These are phyloP conservation scores for Fusarium phyllophilum DNA, from an alignment of 2,329 filamentous ascomycete species.

Conservation along the genomic window DNA sequence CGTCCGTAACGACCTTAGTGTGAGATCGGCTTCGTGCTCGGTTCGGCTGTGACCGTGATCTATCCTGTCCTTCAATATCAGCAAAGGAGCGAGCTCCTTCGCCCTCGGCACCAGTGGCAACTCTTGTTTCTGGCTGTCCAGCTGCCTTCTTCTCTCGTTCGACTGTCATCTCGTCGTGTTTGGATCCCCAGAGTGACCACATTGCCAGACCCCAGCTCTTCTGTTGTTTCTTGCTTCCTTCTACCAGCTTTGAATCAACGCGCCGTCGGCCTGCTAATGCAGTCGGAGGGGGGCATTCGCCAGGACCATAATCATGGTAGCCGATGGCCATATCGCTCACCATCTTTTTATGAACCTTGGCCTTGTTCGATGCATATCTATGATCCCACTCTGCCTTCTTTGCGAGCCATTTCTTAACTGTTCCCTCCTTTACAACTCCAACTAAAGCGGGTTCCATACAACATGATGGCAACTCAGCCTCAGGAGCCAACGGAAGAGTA, in stretches of 20 bases:
- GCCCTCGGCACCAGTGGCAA: constrained; percentile 54
- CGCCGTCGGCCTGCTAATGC: constrained; percentile 79
- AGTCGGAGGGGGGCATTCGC: constrained; percentile 83
- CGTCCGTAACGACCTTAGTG: constrained; percentile 60
- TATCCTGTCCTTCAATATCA: constrained; percentile 54
- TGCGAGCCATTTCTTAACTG: constrained; percentile 84
- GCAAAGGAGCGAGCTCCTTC: constrained; percentile 55
- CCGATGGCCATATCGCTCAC: constrained; percentile 77
- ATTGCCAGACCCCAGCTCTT: constrained; percentile 81
- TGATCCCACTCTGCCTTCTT: constrained; percentile 78
- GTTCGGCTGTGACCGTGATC: constrained; percentile 35
- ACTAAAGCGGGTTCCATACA: constrained; percentile 71
- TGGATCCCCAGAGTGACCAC: constrained; percentile 90
- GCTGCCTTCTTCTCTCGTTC: constrained; percentile 65
- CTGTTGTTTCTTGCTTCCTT: constrained; percentile 62
- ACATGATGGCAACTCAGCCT: constrained; percentile 72
- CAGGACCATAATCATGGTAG: constrained; percentile 74
- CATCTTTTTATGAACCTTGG: constrained; percentile 77
- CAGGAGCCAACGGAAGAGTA: constrained; percentile 73
- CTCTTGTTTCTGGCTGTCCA: constrained; percentile 45
- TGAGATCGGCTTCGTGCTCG: constrained; percentile 55
- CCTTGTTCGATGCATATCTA: constrained; percentile 75
- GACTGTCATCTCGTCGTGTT: constrained; percentile 83
- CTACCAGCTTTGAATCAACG: constrained; percentile 52
- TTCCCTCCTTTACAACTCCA: constrained; percentile 81